A percentile compares a stretch with the other conserved stretches of the same genome.
Conservation (phyloP, 306 rosid species). For the Aeschynomene evenia region DNA sequence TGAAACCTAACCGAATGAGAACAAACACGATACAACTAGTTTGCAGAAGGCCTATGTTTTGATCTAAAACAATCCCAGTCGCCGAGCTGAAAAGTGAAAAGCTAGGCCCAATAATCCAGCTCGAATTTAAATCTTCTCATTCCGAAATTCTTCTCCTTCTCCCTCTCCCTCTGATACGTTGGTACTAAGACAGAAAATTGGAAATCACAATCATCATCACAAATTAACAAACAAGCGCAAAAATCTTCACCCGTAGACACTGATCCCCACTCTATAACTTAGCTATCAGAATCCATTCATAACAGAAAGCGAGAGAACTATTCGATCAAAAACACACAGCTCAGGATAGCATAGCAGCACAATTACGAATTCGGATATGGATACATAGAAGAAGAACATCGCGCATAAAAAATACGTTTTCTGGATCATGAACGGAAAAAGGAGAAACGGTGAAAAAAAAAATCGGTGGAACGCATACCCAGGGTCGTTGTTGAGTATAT, state of each 20-base stretch:
- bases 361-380: neutral
- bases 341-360: too few relatives aligned
- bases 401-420: neutral
- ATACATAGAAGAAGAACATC: constrained; percentile 18
- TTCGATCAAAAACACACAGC: constrained; percentile 10
- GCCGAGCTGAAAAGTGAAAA: constrained; percentile 7
- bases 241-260: constrained; percentile 1
- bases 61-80: neutral
- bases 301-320: neutral
- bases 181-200: neutral
- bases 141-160: neutral
- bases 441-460: neutral
- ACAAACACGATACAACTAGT: neutral
- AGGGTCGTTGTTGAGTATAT: constrained; percentile 81
- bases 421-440: neutral
- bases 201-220: neutral
- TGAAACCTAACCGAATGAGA: neutral
- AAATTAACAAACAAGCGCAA: neutral
- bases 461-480: constrained; percentile 56
- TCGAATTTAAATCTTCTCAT: neutral
- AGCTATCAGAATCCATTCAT: neutral
- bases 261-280: neutral
- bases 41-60: neutral
- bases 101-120: neutral
- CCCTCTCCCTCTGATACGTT: constrained; percentile 29